These are phyloP conservation scores for Diospyros lotus DNA, from an alignment of 148 eudicot species.

Conservation along the genomic window DNA sequence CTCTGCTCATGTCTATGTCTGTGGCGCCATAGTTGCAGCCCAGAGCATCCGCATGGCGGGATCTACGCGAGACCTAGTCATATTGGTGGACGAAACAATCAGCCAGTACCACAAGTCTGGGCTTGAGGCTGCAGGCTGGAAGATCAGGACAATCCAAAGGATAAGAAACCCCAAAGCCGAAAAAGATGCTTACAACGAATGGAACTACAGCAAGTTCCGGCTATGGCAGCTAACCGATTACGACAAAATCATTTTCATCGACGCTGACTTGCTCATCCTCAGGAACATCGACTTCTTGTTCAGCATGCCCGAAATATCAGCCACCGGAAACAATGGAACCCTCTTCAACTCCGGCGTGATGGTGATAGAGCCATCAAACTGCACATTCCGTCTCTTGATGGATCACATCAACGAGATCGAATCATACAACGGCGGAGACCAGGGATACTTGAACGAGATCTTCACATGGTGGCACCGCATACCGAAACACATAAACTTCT, in stretches of 20 bases:
- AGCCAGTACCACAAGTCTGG: constrained; percentile 60
- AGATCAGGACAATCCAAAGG: constrained; percentile 58
- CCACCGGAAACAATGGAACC: constrained; percentile 72
- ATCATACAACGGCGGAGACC: constrained; percentile 88
- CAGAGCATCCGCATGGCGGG: constrained; percentile 80
- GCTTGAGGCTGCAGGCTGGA: constrained; percentile 72
- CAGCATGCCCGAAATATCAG: constrained; percentile 72
- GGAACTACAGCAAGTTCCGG: constrained; percentile 91
- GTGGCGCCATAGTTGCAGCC: constrained; percentile 86
- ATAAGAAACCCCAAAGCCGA: constrained; percentile 83
- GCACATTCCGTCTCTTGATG: constrained; percentile 68
- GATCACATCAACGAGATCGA: constrained; percentile 64
- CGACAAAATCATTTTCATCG: constrained; percentile 80
- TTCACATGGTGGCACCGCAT: constrained; percentile 93
- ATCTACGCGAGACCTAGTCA: constrained; percentile 71
- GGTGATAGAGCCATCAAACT: constrained; percentile 82
- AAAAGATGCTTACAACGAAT: constrained; percentile 79
- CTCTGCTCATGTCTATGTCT: constrained; percentile 71
- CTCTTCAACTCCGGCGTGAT: constrained; percentile 87
- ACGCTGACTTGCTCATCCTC: constrained; percentile 69
- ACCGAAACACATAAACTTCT: constrained; percentile 67
- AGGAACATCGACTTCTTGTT: constrained; percentile 77
- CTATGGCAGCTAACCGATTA: constrained; percentile 85
- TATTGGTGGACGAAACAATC: constrained; percentile 71
- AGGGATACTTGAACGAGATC: constrained; percentile 76